These are phyloP conservation scores for Pinus albicaulis DNA, from an alignment of 75 land plant genomes.

Conservation along the genomic window DNA sequence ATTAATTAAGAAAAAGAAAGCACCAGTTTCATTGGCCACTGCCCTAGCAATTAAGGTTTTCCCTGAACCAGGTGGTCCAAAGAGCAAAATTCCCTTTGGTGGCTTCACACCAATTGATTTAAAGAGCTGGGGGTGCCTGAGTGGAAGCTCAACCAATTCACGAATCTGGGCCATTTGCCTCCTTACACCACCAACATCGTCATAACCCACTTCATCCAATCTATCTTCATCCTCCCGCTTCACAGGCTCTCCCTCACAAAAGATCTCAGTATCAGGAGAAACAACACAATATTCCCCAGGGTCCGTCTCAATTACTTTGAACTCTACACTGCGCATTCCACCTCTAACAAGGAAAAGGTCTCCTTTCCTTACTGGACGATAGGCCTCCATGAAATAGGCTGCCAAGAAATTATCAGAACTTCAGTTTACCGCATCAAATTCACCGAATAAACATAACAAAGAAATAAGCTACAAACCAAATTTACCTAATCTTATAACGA, in stretches of 20 bases:
- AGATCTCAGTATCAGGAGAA: slow-evolving; percentile 85
- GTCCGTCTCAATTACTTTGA: slow-evolving; percentile 80
- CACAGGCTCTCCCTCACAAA: slow-evolving; percentile 82
- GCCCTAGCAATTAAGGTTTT: slow-evolving; percentile 87
- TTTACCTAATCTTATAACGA: no score
- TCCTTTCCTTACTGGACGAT: slow-evolving; percentile 82
- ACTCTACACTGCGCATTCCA: slow-evolving; percentile 87
- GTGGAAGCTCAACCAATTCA: slow-evolving; percentile 81
- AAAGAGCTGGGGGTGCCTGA: slow-evolving; percentile 83
- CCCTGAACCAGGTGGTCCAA: slow-evolving; percentile 89
- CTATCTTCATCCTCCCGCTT: slow-evolving; percentile 78
- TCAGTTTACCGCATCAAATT: not conserved
- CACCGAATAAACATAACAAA: no score
- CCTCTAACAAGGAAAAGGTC: slow-evolving; percentile 85
- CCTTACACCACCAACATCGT: slow-evolving; percentile 92
- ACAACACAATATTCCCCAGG: slow-evolving; percentile 84
- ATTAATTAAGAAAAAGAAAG: slow-evolving; percentile 80
- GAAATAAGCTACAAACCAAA: no score
- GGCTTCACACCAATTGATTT: slow-evolving; percentile 90
- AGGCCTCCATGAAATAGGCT: slow-evolving; percentile 81
- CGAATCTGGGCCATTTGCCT: slow-evolving; percentile 92
- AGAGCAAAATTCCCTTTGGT: slow-evolving; percentile 80
- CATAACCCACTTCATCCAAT: slow-evolving; percentile 82
- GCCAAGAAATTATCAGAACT: slow-evolving; percentile 10
- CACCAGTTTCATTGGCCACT: slow-evolving; percentile 89